Evolutionary conservation across 2,329 filamentous ascomycete genomes (phyloP), one percentile per base, ranked within the genome.

Genomic region (Penicillium italicum): DNA sequence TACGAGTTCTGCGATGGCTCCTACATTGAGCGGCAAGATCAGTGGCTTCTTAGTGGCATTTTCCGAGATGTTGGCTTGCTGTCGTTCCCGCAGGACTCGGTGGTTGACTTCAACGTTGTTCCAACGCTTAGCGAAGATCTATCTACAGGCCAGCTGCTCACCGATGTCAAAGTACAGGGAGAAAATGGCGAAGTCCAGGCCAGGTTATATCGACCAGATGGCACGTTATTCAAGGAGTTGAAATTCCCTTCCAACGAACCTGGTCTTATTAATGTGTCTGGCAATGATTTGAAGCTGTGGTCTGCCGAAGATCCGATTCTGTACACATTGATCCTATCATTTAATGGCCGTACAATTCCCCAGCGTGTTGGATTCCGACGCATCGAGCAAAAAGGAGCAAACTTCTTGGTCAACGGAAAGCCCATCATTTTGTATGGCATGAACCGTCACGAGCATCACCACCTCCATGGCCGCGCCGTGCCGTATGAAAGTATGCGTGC

Each of bases 391-490:
- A 53, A 47, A 14, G 76, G 84, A 45, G 82, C 84, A 0, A 69
- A 86, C 41, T 76, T 87, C 61, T 77, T 77, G 24, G 84, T 89
- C 61, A 89, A 89, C 55, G 85, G 86, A 5, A 76, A 77, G 28
- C 75, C 81, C 1, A 79, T 89, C 47, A 77, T 82, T 2, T 77
- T 90, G 59, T 79, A 82, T 28, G 87, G 86, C 16, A 82, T 84
- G 16, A 89, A 89, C 67, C 76, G 86, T 16, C 87, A 90, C 64
- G 87, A 90, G 55, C 86, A 90, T 63, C 86, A 90, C 63, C 85
- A 85, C 0, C 72, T 74, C 11, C 79, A 80, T 28, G 86, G 86
- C 3, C 82, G 86, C 0, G 79, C 85, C 0, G 84, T 89, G 0
- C 85, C 85, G 0, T 70, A 82, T 7, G 82, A 85, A 1, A 87